phyloP scores from a whole-genome alignment of 2,329 filamentous ascomycete genomes.

The Arachnopeziza araneosa region DNA sequence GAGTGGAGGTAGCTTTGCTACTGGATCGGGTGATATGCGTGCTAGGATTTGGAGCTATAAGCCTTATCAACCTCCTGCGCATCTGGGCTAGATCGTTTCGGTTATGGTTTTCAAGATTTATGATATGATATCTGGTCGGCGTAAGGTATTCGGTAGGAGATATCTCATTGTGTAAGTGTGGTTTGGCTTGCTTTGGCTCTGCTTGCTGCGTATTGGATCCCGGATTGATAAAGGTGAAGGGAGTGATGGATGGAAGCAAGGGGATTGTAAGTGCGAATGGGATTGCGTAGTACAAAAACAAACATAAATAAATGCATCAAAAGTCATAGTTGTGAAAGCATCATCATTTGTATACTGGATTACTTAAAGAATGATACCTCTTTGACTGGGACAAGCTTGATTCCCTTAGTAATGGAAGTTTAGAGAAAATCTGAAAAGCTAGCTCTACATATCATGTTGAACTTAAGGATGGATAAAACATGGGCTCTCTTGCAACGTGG shows the following conservation, averaged over 20 bases:
- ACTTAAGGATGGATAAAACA: too few species aligned
- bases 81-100: neutral
- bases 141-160: neutral
- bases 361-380: too few species aligned
- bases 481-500: too few species aligned
- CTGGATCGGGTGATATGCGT: conserved; percentile 94
- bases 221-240: neutral
- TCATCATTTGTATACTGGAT: too few species aligned
- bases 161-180: neutral
- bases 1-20: conserved; percentile 78
- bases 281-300: neutral
- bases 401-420: too few species aligned
- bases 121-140: neutral
- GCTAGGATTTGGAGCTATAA: conserved; percentile 93
- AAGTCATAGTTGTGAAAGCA: neutral
- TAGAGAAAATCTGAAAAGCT: too few species aligned
- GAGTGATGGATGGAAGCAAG: neutral
- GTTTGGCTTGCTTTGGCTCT: neutral
- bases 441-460: too few species aligned
- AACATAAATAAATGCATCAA: neutral
- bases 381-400: too few species aligned
- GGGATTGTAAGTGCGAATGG: neutral
- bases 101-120: neutral
- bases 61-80: conserved; percentile 11
- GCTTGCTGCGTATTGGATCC: neutral